Conservation (phyloP, 495 filamentous ascomycete genomes). For the Talaromyces proteolyticus region DNA sequence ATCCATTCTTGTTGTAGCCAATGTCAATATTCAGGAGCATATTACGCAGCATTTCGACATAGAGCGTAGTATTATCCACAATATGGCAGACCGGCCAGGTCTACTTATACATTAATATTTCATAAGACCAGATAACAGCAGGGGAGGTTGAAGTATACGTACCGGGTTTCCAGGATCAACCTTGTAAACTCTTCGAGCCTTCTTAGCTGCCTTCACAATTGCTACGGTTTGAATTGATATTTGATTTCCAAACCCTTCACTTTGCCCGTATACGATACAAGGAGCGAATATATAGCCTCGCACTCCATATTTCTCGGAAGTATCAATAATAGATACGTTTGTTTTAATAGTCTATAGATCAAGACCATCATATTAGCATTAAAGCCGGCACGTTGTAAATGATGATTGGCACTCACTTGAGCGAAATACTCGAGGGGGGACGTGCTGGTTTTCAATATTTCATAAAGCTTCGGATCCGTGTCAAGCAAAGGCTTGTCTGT, state of each 20-base stretch:
- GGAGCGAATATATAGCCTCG: constrained; percentile 41
- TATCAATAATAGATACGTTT: constrained; percentile 32
- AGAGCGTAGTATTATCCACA: constrained; percentile 33
- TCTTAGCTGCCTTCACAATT: constrained; percentile 36
- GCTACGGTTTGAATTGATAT: constrained; percentile 44
- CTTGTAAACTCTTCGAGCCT: constrained; percentile 25
- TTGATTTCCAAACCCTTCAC: constrained; percentile 40
- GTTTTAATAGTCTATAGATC: constrained; percentile 17
- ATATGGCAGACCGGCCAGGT: constrained; percentile 45
- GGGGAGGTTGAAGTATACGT: constrained; percentile 5
- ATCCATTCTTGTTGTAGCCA: constrained; percentile 35
- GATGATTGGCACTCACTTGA: no score
- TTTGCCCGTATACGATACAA: constrained; percentile 40
- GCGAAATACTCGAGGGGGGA: constrained; percentile 5
- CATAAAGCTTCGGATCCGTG: constrained; percentile 32
- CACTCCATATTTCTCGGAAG: constrained; percentile 27
- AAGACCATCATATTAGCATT: neutral
- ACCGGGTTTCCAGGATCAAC: constrained; percentile 28
- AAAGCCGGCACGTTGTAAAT: no score
- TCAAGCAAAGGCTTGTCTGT: constrained; percentile 31
- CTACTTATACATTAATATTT: no score
- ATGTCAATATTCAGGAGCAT: constrained; percentile 33
- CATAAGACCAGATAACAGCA: neutral
- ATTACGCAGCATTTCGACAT: constrained; percentile 31
- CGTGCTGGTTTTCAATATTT: constrained; percentile 25